Evolutionary conservation across 257 asterid genomes (phyloP), one percentile per base, ranked within the genome.

Genomic region (Buddleja alternifolia): DNA sequence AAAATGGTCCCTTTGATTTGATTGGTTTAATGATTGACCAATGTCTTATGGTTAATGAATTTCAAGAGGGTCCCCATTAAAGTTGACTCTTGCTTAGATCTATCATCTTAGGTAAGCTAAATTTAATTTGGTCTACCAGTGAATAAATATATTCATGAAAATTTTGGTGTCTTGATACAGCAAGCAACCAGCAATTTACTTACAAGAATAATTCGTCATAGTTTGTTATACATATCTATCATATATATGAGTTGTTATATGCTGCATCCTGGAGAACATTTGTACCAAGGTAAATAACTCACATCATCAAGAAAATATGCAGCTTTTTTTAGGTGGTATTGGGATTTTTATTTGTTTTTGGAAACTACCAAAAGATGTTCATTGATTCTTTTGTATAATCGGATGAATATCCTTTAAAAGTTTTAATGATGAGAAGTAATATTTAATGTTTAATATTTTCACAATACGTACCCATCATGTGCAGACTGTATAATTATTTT

Each of bases 21-120:
- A 77, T 81, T 79, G 85, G 77, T 80, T 29, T 83, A 72, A 83
- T 88, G 65, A 85, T 81, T 81, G 90, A 85, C 86, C 82, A 76
- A 61, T 83, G 86, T 80, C 72, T 76, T 81, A 12, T 71, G 66
- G 74, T 70, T 69, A 55, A 48, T 50, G 12, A 69, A 69, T 73
- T 69, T 23, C 10, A 10, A 10, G 39, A 37, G 76, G 84, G 84
- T 64, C 71, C 83, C 83, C 25, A 45, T 39, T 36, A 81, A 71
- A 80, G 89, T 81, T 87, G 89, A 85, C 89, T 80, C 75, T 66
- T 78, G 75, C 48, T 75, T 72, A 48, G 29, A 80, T 63, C 54
- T 57, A 63, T 71, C 73, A 75, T 67, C 81, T 81, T 78, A 77
- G 86, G 78, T 81, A 70, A 81, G 77, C 76, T 69, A 62, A 66